Percentiles rank a stretch among this genome's conserved stretches.
Conservation (phyloP, 306 rosid species). For the Begonia peltatifolia region DNA sequence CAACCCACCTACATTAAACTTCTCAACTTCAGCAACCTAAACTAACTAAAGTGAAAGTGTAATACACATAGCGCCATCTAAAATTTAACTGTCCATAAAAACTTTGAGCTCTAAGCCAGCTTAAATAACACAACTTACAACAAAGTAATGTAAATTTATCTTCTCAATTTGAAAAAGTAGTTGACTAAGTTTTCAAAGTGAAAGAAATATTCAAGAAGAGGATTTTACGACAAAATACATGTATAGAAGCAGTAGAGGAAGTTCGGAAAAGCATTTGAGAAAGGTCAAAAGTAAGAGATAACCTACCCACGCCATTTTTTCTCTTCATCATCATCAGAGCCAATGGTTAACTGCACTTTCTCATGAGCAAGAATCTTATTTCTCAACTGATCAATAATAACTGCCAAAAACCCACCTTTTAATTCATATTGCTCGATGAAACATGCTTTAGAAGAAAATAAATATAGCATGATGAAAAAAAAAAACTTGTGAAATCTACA, state of each 20-base stretch:
- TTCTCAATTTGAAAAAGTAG: no score
- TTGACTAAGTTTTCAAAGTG: no score
- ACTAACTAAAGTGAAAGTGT: not conserved
- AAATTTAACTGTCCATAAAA: no score
- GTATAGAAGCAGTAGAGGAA: not conserved
- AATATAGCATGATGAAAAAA: not conserved
- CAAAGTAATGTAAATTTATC: no score
- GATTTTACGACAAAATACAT: no score
- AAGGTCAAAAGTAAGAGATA: slow-evolving; percentile 6
- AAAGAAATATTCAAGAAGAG: no score
- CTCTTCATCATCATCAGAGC: slow-evolving; percentile 61
- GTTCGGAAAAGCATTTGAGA: not conserved
- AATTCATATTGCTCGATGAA: slow-evolving; percentile 2
- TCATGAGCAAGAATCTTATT: slow-evolving; percentile 31
- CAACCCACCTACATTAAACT: slow-evolving; percentile 69
- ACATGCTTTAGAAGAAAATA: not conserved
- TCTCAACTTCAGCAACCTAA: slow-evolving; percentile 13
- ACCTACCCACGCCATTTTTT: slow-evolving; percentile 76
- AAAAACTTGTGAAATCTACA: not conserved
- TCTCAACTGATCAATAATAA: slow-evolving; percentile 56
- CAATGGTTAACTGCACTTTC: slow-evolving; percentile 13
- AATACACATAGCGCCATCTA: no score
- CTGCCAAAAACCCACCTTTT: slow-evolving; percentile 25
- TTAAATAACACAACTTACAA: no score
- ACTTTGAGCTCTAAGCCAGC: no score